These are phyloP conservation scores for Vigna mungo DNA, from an alignment of 306 rosid species.

Conservation along the genomic window DNA sequence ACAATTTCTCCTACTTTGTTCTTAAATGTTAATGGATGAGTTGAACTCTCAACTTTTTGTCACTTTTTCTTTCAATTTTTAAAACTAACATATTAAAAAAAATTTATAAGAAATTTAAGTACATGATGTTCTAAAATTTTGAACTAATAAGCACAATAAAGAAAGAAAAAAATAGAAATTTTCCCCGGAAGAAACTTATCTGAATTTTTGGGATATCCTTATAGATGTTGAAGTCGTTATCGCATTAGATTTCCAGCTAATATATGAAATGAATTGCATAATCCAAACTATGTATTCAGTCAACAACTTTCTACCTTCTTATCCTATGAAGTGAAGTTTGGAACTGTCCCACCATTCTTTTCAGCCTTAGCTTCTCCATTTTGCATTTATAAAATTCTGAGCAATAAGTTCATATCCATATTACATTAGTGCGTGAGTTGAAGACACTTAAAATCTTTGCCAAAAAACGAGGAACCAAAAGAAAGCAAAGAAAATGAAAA, in stretches of 20 bases:
- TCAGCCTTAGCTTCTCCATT: background rate
- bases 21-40: too few species aligned
- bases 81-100: background rate
- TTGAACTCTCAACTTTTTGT: too few species aligned
- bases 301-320: too few species aligned
- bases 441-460: background rate
- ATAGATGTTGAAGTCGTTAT: background rate
- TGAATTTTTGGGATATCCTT: background rate
- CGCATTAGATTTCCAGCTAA: background rate
- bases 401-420: background rate
- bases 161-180: background rate
- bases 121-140: too few species aligned
- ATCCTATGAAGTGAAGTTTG: too few species aligned
- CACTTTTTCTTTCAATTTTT: too few species aligned
- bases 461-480: slow-evolving; percentile 23
- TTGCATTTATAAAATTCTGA: background rate
- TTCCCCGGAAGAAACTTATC: background rate
- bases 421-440: slow-evolving; percentile 9
- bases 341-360: too few species aligned
- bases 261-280: slow-evolving; percentile 3
- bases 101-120: too few species aligned
- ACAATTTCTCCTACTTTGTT: too few species aligned
- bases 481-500: background rate
- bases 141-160: too few species aligned
- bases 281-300: background rate